These are phyloP conservation scores for Tulasnella calospora DNA, from an alignment of 768 basidiomycete genomes.

Conservation along the genomic window DNA sequence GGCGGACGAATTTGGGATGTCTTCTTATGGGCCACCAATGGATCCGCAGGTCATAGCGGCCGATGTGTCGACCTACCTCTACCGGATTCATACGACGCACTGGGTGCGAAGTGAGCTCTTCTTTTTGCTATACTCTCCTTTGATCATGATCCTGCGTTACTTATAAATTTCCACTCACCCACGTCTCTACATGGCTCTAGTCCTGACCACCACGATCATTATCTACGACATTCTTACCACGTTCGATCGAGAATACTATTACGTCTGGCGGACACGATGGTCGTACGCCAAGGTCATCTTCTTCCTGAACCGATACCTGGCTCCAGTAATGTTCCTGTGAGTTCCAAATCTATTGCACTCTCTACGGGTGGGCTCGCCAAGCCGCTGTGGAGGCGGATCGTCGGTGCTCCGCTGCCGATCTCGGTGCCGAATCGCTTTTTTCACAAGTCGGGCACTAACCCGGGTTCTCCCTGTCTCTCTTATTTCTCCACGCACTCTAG, in stretches of 20 bases:
- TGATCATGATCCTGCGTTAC: no score
- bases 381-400: neutral
- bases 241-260: conserved; percentile 11
- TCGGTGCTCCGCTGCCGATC: neutral
- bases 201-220: neutral
- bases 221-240: conserved; percentile 16
- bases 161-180: neutral
- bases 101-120: neutral
- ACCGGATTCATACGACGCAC: neutral
- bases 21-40: neutral
- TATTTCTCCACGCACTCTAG: neutral
- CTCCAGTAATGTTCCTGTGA: neutral
- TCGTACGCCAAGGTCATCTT: neutral
- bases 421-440: neutral
- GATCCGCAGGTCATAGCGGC: neutral
- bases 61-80: neutral
- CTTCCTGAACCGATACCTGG: conserved; percentile 1
- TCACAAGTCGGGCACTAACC: neutral
- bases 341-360: neutral
- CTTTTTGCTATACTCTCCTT: neutral
- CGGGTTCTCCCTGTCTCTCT: neutral
- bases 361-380: neutral
- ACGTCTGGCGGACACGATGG: conserved; percentile 18
- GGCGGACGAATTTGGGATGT: neutral
- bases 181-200: neutral